phyloP scores from a whole-genome alignment of 225 moss, liverwort and hornwort species.

The Straminergon stramineum region DNA sequence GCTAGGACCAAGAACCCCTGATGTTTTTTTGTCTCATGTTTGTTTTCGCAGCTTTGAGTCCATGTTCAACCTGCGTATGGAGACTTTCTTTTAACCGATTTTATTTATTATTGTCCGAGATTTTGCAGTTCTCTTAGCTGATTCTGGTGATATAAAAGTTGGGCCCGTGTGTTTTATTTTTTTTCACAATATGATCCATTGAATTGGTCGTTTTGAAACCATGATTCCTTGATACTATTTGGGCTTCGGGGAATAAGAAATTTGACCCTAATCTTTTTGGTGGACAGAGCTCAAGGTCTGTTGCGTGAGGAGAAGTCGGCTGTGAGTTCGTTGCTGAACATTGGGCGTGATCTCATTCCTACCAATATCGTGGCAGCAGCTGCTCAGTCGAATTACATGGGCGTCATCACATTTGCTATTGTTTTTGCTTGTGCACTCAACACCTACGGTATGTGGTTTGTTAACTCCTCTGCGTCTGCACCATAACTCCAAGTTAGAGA shows the following conservation, averaged over 20 bases:
- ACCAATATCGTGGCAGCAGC: constrained; percentile 81
- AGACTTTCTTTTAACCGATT: not conserved
- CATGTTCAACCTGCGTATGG: not conserved
- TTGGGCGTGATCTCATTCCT: constrained; percentile 75
- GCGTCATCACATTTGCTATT: constrained; percentile 72
- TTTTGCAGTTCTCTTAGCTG: not conserved
- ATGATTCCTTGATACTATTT: not conserved
- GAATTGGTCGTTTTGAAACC: not conserved
- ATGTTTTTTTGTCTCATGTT: not conserved
- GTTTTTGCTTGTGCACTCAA: constrained; percentile 61
- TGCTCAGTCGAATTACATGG: constrained; percentile 60
- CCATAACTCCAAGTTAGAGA: not conserved
- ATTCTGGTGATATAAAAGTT: not conserved
- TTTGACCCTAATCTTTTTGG: not conserved
- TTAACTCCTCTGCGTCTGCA: not conserved
- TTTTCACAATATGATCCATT: not conserved
- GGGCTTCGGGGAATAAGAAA: not conserved
- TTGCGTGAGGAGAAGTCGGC: constrained; percentile 38
- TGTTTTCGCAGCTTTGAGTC: not conserved
- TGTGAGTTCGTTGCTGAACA: constrained; percentile 71
- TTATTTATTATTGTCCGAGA: too few relatives aligned
- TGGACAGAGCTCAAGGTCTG: constrained; percentile 13
- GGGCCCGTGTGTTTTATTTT: not conserved
- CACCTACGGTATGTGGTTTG: constrained; percentile 36
- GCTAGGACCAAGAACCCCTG: not conserved